These are phyloP conservation scores for Allium cepa DNA, from an alignment of 106 monocot species.

Conservation along the genomic window DNA sequence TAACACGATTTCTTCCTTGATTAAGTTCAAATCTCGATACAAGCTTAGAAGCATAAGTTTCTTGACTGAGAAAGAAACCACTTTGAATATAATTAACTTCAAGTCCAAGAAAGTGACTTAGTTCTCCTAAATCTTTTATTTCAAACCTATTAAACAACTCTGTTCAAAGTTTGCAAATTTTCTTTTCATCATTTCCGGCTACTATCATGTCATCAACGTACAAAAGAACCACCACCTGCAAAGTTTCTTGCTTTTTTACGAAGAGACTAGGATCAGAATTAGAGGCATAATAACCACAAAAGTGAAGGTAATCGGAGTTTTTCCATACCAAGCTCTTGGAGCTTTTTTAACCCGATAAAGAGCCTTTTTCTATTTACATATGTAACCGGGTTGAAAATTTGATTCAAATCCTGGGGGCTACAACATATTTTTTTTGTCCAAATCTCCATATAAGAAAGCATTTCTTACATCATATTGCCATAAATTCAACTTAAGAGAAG, in stretches of 20 bases:
- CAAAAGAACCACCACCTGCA: not conserved
- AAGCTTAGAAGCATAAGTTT: not conserved
- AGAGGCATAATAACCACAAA: conserved; percentile 7
- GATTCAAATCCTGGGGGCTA: not conserved
- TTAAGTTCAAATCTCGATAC: not conserved
- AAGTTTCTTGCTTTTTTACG: not conserved
- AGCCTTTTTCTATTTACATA: not conserved
- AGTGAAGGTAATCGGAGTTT: conserved; percentile 5
- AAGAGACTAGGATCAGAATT: not conserved
- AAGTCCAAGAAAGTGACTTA: not conserved
- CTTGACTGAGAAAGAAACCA: not conserved
- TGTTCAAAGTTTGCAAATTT: not conserved
- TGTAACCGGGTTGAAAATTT: not conserved
- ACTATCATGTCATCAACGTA: conserved; percentile 2
- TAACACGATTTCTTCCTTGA: not conserved
- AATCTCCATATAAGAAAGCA: not conserved
- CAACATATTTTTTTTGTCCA: conserved; percentile 2
- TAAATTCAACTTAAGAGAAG: not conserved
- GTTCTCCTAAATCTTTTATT: conserved; percentile 1
- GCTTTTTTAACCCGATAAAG: conserved; percentile 5
- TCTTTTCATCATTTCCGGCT: not conserved
- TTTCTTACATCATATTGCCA: conserved; percentile 1
- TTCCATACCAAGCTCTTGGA: conserved; percentile 9
- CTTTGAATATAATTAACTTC: not conserved
- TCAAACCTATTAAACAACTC: not conserved